A percentile compares a stretch with the other conserved stretches of the same genome.
Conservation (phyloP, 2,329 filamentous ascomycete genomes). For the Davidsoniella neocaledoniae region DNA sequence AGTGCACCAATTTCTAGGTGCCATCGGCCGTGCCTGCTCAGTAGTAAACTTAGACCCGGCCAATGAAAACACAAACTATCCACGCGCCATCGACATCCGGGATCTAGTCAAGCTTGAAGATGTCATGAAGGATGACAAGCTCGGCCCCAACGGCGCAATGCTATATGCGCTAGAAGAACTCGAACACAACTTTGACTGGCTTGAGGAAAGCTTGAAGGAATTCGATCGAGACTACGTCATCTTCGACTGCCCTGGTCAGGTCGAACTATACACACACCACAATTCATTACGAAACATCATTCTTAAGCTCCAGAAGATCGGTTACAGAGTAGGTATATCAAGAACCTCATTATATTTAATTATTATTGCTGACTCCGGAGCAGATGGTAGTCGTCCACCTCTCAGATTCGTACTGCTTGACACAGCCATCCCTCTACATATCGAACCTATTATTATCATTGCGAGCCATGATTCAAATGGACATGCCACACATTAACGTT, state of each 20-base stretch:
- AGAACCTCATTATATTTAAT: not conserved
- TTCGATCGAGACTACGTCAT: slow-evolving; percentile 81
- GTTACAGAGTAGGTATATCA: slow-evolving; percentile 57
- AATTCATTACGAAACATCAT: slow-evolving; percentile 83
- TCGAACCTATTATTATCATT: slow-evolving; percentile 86
- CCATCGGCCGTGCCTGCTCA: slow-evolving; percentile 86
- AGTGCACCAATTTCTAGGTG: slow-evolving; percentile 95
- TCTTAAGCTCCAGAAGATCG: slow-evolving; percentile 73
- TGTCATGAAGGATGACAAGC: slow-evolving; percentile 77
- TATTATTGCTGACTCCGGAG: slow-evolving; percentile 17
- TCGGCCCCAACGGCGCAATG: slow-evolving; percentile 85
- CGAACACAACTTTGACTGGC: slow-evolving; percentile 85
- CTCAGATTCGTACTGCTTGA: slow-evolving; percentile 85
- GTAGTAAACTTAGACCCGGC: slow-evolving; percentile 94
- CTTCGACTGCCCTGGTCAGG: slow-evolving; percentile 93
- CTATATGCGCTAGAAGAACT: slow-evolving; percentile 90
- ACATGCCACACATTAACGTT: slow-evolving; percentile 88
- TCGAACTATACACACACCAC: slow-evolving; percentile 94
- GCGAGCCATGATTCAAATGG: slow-evolving; percentile 95
- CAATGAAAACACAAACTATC: slow-evolving; percentile 83
- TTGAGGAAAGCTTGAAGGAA: slow-evolving; percentile 63
- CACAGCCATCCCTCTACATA: slow-evolving; percentile 84
- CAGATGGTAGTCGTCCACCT: slow-evolving; percentile 88
- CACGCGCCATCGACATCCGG: slow-evolving; percentile 78
- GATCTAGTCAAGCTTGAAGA: slow-evolving; percentile 80